Percentiles rank a stretch among this genome's conserved stretches.
Conservation (phyloP, 2,329 filamentous ascomycete genomes). For the Atkinsonella hypoxylon region DNA sequence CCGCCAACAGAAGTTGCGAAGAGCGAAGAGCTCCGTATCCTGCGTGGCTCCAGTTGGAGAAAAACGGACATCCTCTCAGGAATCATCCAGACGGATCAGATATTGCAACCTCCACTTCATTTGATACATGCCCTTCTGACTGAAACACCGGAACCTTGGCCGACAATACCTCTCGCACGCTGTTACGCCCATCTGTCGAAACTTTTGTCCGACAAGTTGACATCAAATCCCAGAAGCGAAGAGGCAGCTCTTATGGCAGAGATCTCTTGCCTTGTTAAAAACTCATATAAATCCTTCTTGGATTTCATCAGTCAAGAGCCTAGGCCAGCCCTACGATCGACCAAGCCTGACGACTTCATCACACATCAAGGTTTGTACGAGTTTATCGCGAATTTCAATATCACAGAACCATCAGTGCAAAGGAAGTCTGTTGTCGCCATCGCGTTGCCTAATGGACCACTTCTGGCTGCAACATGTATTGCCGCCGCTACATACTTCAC, state of each 20-base stretch:
- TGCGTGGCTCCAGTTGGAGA: conserved; percentile 6
- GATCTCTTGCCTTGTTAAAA: conserved; percentile 15
- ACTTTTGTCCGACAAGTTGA: conserved; percentile 23
- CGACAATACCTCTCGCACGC: conserved; percentile 18
- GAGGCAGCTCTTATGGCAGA: conserved; percentile 10
- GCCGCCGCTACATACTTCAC: conserved; percentile 38
- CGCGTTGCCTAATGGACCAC: conserved; percentile 39
- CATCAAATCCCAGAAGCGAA: conserved; percentile 13
- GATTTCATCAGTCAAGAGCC: conserved; percentile 20
- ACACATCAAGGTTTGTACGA: conserved; percentile 19
- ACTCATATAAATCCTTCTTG: conserved; percentile 25
- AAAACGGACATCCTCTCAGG: conserved; percentile 12
- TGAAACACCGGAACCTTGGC: conserved; percentile 17
- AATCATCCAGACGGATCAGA: conserved; percentile 10
- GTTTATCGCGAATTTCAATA: conserved; percentile 21
- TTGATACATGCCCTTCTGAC: conserved; percentile 14
- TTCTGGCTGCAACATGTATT: conserved; percentile 37
- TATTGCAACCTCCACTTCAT: conserved; percentile 15
- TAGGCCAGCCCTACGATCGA: conserved; percentile 17
- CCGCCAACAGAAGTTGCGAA: conserved; percentile 10
- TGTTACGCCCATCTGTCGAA: conserved; percentile 24
- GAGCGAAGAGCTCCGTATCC: conserved; percentile 6
- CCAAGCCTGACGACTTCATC: conserved; percentile 15
- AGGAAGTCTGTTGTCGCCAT: conserved; percentile 35
- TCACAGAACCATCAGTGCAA: conserved; percentile 12